Evolutionary conservation across 108 stramenopile genomes (phyloP).

Genomic region (Fragilaria radians): DNA sequence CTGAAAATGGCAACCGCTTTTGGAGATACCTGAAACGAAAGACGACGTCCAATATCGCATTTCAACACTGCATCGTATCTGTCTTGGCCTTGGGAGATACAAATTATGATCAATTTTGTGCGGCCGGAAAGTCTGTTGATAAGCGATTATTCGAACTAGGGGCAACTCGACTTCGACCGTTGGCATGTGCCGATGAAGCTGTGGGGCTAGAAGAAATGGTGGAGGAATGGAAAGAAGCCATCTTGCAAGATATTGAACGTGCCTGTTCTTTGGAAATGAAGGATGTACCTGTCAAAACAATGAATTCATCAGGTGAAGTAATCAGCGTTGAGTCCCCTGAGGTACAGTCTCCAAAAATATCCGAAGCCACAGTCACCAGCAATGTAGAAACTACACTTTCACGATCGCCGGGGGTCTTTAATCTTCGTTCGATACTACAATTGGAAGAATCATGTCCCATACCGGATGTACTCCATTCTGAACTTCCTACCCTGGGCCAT

Average conservation of each 20-base stretch:
- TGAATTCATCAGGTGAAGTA: constrained; percentile 20
- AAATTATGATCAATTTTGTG: constrained; percentile 86
- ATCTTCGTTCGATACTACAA: constrained; percentile 24
- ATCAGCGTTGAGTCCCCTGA: constrained; percentile 18
- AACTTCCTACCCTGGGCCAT: constrained; percentile 33
- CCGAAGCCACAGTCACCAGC: constrained; percentile 3
- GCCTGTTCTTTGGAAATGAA: constrained; percentile 10
- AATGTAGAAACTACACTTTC: background rate
- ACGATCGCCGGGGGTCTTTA: constrained; percentile 18
- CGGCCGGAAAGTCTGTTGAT: constrained; percentile 57
- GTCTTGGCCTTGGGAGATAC: constrained; percentile 87
- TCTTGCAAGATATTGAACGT: constrained; percentile 37
- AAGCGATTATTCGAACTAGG: constrained; percentile 61
- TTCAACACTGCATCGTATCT: constrained; percentile 41
- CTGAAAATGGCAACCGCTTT: constrained; percentile 79
- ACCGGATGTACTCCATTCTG: constrained; percentile 27
- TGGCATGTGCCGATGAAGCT: constrained; percentile 84
- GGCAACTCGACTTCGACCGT: constrained; percentile 30
- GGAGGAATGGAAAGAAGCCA: constrained; percentile 57
- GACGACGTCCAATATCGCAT: constrained; percentile 27
- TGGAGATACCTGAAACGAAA: constrained; percentile 63
- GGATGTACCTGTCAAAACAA: no score
- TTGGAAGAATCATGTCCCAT: constrained; percentile 19
- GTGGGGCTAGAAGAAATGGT: constrained; percentile 83
- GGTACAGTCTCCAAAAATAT: constrained; percentile 1